These are phyloP conservation scores for Metarhizium humberi DNA, from an alignment of 2,329 filamentous ascomycete genomes.

Conservation along the genomic window DNA sequence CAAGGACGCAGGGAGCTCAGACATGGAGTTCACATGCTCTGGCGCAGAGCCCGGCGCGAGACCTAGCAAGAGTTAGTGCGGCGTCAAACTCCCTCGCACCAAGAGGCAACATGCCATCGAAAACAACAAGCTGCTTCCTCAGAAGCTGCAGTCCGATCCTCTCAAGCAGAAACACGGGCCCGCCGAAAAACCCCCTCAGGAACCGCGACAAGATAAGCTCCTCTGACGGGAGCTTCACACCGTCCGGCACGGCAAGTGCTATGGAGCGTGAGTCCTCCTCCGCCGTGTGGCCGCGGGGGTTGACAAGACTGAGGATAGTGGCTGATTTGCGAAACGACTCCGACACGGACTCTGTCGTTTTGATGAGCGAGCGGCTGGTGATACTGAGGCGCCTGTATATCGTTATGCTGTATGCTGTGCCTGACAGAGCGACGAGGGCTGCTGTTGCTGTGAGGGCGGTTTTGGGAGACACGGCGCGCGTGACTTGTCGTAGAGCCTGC, in stretches of 20 bases:
- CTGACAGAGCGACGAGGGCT: neutral
- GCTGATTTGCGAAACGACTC: constrained; percentile 13
- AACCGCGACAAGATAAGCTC: constrained; percentile 19
- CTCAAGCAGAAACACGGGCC: constrained; percentile 18
- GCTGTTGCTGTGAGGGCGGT: neutral
- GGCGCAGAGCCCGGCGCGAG: neutral
- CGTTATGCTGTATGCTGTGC: neutral
- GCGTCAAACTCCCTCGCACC: no score
- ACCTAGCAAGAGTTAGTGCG: no score
- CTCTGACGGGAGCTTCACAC: constrained; percentile 8
- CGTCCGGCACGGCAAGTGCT: no score
- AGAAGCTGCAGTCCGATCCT: constrained; percentile 9
- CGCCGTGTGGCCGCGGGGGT: constrained; percentile 11
- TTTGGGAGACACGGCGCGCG: neutral
- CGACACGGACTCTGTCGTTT: constrained; percentile 6
- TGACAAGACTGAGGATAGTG: constrained; percentile 16
- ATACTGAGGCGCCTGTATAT: neutral
- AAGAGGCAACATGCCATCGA: neutral
- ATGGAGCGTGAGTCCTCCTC: constrained; percentile 12
- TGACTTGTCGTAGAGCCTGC: neutral
- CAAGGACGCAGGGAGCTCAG: neutral
- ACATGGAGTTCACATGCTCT: neutral
- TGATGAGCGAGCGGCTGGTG: constrained; percentile 9
- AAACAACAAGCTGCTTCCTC: neutral
- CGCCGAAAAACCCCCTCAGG: constrained; percentile 19